Conservation (phyloP, 768 basidiomycete genomes). For the Phylloporus arenicola region DNA sequence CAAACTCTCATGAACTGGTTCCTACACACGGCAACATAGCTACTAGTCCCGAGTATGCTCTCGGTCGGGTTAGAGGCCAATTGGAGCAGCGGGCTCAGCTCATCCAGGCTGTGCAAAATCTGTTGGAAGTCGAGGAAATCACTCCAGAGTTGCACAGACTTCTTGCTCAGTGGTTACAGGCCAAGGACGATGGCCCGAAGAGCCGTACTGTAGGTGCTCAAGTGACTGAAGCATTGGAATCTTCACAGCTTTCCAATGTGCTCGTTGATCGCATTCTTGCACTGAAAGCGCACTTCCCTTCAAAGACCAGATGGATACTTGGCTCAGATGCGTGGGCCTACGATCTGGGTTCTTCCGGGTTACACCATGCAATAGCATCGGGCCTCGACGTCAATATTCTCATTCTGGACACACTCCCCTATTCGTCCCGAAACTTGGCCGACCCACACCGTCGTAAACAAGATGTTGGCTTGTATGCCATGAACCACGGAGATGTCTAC, state of each 20-base stretch:
- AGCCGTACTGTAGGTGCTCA: slow-evolving; percentile 55
- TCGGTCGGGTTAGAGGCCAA: slow-evolving; percentile 85
- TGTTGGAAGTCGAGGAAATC: slow-evolving; percentile 51
- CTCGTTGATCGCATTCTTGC: slow-evolving; percentile 53
- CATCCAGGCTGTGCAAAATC: slow-evolving; percentile 53
- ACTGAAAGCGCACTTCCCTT: slow-evolving; percentile 56
- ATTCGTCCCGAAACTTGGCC: slow-evolving; percentile 64
- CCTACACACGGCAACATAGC: slow-evolving; percentile 65
- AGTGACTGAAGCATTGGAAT: slow-evolving; percentile 48
- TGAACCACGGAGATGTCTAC: slow-evolving; percentile 97
- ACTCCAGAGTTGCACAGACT: slow-evolving; percentile 59
- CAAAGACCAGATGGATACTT: slow-evolving; percentile 89
- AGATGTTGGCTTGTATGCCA: slow-evolving; percentile 95
- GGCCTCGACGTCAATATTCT: slow-evolving; percentile 91
- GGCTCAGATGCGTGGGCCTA: slow-evolving; percentile 98
- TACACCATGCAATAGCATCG: slow-evolving; percentile 92
- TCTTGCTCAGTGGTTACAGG: slow-evolving; percentile 74
- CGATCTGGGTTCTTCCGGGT: slow-evolving; percentile 90
- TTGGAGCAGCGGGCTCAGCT: slow-evolving; percentile 71
- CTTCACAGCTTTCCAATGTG: slow-evolving; percentile 34
- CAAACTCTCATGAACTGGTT: slow-evolving; percentile 77
- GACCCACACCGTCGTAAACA: slow-evolving; percentile 83
- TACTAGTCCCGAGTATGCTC: slow-evolving; percentile 91
- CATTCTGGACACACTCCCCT: slow-evolving; percentile 89
- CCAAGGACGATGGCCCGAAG: slow-evolving; percentile 64